phyloP scores from a whole-genome alignment of 192 early-diverging fungal genomes.

The Podila horticola region DNA sequence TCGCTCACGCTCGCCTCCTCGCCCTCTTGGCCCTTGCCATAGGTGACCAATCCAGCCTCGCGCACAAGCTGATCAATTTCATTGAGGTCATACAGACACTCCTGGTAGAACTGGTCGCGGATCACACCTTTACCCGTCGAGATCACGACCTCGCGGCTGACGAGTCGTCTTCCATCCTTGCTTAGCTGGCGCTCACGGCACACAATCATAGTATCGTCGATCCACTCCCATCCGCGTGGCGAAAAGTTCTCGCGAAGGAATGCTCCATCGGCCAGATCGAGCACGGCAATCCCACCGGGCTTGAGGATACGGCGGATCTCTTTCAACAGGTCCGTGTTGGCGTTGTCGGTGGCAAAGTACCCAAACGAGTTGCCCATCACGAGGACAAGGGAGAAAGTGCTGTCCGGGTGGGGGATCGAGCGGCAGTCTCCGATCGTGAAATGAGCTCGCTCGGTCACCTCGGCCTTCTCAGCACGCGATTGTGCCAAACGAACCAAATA shows the following conservation, averaged over 20 bases:
- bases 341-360: slow-evolving; percentile 69
- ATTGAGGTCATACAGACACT: slow-evolving; percentile 59
- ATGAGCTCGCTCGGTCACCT: slow-evolving; percentile 18
- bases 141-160: slow-evolving; percentile 67
- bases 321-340: slow-evolving; percentile 54
- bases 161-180: slow-evolving; percentile 60
- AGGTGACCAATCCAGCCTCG: slow-evolving; percentile 9
- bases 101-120: slow-evolving; percentile 74
- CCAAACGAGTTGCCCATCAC: slow-evolving; percentile 77
- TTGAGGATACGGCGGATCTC: slow-evolving; percentile 61
- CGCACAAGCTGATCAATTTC: slow-evolving; percentile 57
- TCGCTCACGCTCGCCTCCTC: neutral
- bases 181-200: slow-evolving; percentile 70
- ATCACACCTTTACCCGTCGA: slow-evolving; percentile 62
- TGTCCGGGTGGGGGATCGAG: slow-evolving; percentile 60
- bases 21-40: neutral
- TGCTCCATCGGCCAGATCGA: slow-evolving; percentile 71
- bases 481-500: slow-evolving; percentile 65
- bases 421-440: slow-evolving; percentile 75
- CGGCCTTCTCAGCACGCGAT: slow-evolving; percentile 50
- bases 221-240: slow-evolving; percentile 72
- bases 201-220: slow-evolving; percentile 70
- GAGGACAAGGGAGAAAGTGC: slow-evolving; percentile 63
- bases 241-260: slow-evolving; percentile 65
- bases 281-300: slow-evolving; percentile 64